A percentile compares a stretch with the other conserved stretches of the same genome.
Evolutionary conservation across 2,329 filamentous ascomycete genomes (phyloP).

Genomic region (Beauveria sp.): DNA sequence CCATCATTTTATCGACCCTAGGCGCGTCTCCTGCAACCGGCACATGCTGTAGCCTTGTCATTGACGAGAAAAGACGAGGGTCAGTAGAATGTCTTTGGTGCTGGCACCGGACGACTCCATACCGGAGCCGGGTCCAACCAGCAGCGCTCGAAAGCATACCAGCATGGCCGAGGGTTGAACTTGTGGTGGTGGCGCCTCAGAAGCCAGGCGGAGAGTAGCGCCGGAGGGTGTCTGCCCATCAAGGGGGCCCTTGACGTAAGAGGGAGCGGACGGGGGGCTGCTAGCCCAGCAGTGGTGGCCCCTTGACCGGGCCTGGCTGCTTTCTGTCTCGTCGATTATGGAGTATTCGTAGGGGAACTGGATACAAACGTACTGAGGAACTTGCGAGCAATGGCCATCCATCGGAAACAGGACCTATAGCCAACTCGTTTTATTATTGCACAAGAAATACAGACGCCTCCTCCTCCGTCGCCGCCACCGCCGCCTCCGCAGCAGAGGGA

Average conservation of each 20-base stretch:
- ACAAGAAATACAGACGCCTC: not conserved
- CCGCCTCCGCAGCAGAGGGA: not conserved
- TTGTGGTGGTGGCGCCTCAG: not conserved
- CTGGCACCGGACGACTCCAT: not conserved
- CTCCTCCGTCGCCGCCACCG: not conserved
- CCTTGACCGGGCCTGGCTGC: not conserved
- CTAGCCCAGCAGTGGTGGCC: not conserved
- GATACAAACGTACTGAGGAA: not conserved
- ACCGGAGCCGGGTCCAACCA: not conserved
- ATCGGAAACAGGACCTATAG: not conserved
- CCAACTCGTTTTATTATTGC: not conserved
- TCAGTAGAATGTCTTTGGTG: not conserved
- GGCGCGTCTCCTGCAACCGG: not conserved
- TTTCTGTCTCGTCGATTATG: not conserved
- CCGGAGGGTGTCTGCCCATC: conserved; percentile 1
- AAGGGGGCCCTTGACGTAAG: not conserved
- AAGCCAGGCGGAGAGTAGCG: conserved; percentile 4
- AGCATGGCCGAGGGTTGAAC: not conserved
- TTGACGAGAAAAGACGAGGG: not conserved
- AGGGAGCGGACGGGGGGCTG: not conserved
- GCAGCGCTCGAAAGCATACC: not conserved
- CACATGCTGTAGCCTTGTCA: not conserved
- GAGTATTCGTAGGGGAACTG: not conserved
- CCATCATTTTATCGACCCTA: not conserved
- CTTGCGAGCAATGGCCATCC: not conserved